Percentiles rank a stretch among this genome's conserved stretches.
phyloP scores from a whole-genome alignment of 495 filamentous ascomycete species.

The Neurospora sp. region DNA sequence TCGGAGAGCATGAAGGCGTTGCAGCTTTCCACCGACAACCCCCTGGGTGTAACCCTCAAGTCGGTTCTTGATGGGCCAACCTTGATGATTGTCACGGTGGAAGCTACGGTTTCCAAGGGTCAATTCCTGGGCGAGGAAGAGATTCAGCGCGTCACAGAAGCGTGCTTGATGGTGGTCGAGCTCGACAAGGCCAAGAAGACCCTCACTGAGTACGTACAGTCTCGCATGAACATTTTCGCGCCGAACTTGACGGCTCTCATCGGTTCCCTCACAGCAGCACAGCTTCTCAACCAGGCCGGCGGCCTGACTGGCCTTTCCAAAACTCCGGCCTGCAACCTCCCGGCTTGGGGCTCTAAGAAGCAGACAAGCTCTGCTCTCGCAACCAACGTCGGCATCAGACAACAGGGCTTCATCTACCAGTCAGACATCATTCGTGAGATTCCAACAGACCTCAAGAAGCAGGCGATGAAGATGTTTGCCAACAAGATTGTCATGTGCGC shows the following conservation, averaged over 20 bases:
- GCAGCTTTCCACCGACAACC: constrained; percentile 61
- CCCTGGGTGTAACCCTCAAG: constrained; percentile 62
- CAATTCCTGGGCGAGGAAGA: constrained; percentile 64
- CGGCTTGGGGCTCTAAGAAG: constrained; percentile 81
- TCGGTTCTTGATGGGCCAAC: constrained; percentile 77
- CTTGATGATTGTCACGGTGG: constrained; percentile 91
- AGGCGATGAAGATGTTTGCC: constrained; percentile 91
- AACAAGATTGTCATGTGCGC: constrained; percentile 89
- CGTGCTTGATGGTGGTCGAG: constrained; percentile 77
- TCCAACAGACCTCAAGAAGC: constrained; percentile 76
- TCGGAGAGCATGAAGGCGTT: constrained; percentile 68
- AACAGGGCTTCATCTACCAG: constrained; percentile 90
- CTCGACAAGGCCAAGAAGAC: constrained; percentile 81
- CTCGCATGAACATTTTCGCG: constrained; percentile 91
- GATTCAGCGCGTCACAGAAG: constrained; percentile 61
- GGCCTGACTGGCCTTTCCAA: constrained; percentile 82
- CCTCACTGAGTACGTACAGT: constrained; percentile 92
- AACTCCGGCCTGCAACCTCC: constrained; percentile 84
- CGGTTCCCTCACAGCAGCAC: constrained; percentile 89
- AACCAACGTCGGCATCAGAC: constrained; percentile 83
- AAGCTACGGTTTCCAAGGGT: constrained; percentile 82
- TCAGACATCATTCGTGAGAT: constrained; percentile 78
- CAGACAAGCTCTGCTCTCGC: constrained; percentile 76
- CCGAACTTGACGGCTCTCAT: constrained; percentile 91
- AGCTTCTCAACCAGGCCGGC: constrained; percentile 87